These are phyloP conservation scores for Suillus plorans DNA, from an alignment of 768 basidiomycete genomes.

Conservation along the genomic window DNA sequence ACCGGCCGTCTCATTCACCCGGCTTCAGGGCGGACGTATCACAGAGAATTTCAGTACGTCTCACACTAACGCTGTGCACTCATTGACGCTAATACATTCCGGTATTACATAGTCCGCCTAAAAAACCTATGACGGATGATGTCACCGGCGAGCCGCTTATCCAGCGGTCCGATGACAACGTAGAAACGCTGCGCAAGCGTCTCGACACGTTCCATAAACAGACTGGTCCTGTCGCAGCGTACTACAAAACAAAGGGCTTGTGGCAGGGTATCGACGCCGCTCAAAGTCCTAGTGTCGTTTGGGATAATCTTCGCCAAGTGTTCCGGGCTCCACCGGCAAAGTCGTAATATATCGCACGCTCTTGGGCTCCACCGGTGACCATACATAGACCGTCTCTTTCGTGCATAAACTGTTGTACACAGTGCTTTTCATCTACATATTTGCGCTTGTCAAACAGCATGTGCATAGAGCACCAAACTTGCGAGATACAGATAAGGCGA, in stretches of 20 bases:
- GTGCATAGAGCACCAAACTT: slow-evolving; percentile 1
- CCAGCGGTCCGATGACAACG: slow-evolving; percentile 97
- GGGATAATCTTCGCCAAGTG: slow-evolving; percentile 74
- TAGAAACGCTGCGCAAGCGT: slow-evolving; percentile 90
- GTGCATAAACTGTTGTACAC: slow-evolving; percentile 11
- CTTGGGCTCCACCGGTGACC: not conserved
- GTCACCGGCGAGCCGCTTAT: slow-evolving; percentile 93
- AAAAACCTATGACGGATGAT: slow-evolving; percentile 94
- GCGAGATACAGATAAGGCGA: not conserved
- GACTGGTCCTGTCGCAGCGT: slow-evolving; percentile 94
- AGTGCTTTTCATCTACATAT: slow-evolving; percentile 28
- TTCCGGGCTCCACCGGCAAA: slow-evolving; percentile 41
- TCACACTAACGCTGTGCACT: not conserved
- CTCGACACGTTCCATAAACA: slow-evolving; percentile 87
- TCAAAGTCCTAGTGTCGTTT: slow-evolving; percentile 89
- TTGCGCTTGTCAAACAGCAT: slow-evolving; percentile 1
- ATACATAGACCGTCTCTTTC: not conserved
- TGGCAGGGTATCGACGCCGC: slow-evolving; percentile 94
- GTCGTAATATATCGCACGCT: slow-evolving; percentile 14
- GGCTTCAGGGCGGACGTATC: slow-evolving; percentile 87
- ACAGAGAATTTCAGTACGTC: slow-evolving; percentile 90
- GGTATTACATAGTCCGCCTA: slow-evolving; percentile 73
- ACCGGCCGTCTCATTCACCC: slow-evolving; percentile 95
- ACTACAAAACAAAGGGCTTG: slow-evolving; percentile 89
- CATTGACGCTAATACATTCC: slow-evolving; percentile 14